A percentile compares a stretch with the other conserved stretches of the same genome.
Conservation (phyloP, 805 yeast genomes). For the Allodekkera sacchari region DNA sequence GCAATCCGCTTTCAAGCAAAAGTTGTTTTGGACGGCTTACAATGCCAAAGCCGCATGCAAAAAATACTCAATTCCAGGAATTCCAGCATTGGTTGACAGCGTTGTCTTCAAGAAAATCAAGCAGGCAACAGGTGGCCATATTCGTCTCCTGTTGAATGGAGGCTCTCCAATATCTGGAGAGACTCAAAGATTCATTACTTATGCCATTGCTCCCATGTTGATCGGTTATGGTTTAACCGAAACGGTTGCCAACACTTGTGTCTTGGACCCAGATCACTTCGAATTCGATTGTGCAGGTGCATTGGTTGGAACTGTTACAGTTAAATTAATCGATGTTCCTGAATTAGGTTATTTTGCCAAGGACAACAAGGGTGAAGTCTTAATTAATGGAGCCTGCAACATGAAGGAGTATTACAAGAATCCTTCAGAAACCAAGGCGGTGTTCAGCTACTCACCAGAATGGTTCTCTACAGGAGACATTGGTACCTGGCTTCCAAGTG, state of each 20-base stretch:
- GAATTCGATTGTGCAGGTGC: constrained; percentile 79
- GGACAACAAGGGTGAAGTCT: constrained; percentile 88
- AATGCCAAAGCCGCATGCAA: constrained; percentile 60
- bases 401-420: constrained; percentile 75
- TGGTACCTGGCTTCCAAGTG: constrained; percentile 82
- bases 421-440: constrained; percentile 67
- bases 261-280: constrained; percentile 55
- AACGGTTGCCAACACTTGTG: constrained; percentile 81
- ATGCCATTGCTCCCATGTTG: constrained; percentile 74
- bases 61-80: constrained; percentile 68
- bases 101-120: constrained; percentile 80
- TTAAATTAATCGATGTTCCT: constrained; percentile 81
- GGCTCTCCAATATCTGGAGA: constrained; percentile 82
- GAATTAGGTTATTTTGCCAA: constrained; percentile 89
- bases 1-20: constrained; percentile 59
- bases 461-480: constrained; percentile 98
- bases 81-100: constrained; percentile 59
- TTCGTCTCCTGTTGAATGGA: constrained; percentile 72
- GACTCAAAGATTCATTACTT: constrained; percentile 75
- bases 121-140: constrained; percentile 90
- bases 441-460: constrained; percentile 68
- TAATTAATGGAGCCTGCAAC: constrained; percentile 68
- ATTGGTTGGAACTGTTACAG: constrained; percentile 72
- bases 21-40: constrained; percentile 83
- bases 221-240: constrained; percentile 96